Conservation (phyloP, 306 rosid genomes). For the Cucumis hystrix region DNA sequence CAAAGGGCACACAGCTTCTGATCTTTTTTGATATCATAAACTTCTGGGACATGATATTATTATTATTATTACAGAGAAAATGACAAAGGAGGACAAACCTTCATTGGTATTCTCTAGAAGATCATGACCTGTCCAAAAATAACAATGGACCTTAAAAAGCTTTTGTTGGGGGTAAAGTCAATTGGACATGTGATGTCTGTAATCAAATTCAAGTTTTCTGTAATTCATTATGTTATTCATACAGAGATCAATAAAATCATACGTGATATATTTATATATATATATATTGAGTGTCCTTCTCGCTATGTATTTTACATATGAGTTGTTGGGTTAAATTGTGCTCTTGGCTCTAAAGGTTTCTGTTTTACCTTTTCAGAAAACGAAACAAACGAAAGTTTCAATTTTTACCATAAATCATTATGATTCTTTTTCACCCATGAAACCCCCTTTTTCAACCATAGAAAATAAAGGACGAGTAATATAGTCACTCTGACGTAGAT, state of each 20-base stretch:
- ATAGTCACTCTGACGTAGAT: too few species aligned
- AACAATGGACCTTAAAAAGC: not conserved
- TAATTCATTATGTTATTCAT: too few species aligned
- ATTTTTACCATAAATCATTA: too few species aligned
- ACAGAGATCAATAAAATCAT: too few species aligned
- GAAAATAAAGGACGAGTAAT: not conserved
- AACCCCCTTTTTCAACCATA: not conserved
- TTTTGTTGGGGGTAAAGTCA: too few species aligned
- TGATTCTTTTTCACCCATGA: not conserved
- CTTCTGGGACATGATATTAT: not conserved
- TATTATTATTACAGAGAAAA: not conserved
- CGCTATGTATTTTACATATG: too few species aligned
- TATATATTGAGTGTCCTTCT: too few species aligned
- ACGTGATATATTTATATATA: too few species aligned
- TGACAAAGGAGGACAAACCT: not conserved
- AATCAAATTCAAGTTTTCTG: too few species aligned
- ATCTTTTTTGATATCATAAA: not conserved
- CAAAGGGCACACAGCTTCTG: not conserved
- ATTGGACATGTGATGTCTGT: too few species aligned
- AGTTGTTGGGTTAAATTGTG: not conserved
- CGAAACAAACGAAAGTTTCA: too few species aligned
- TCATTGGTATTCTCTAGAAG: not conserved
- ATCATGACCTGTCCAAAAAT: not conserved
- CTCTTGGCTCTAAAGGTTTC: not conserved
- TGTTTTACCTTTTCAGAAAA: not conserved